A percentile compares a stretch with the other conserved stretches of the same genome.
These are phyloP conservation scores for Priceomyces medius DNA, from an alignment of 805 yeast genomes.

Conservation along the genomic window DNA sequence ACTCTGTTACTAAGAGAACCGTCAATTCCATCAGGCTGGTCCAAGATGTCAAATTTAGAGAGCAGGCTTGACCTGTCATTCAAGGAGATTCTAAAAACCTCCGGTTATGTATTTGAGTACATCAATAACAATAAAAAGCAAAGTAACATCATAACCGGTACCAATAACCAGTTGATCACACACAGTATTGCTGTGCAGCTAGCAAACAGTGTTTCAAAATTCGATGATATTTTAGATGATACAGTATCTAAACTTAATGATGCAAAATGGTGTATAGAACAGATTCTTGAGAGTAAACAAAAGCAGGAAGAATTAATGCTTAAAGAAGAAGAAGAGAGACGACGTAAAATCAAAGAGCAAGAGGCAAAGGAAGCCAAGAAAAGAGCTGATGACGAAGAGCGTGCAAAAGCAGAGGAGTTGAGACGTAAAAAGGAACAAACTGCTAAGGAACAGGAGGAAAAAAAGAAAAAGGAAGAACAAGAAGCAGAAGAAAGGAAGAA, in stretches of 20 bases:
- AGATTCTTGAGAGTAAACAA: constrained; percentile 41
- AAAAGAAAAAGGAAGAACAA: constrained; percentile 11
- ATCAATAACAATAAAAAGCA: constrained; percentile 40
- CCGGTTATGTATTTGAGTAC: constrained; percentile 45
- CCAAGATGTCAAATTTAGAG: constrained; percentile 29
- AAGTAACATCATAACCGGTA: constrained; percentile 41
- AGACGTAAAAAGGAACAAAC: constrained; percentile 17
- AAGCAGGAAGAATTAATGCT: constrained; percentile 40
- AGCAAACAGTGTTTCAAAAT: constrained; percentile 31
- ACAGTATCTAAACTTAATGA: constrained; percentile 41
- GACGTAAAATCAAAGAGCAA: constrained; percentile 17
- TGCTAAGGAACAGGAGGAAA: constrained; percentile 14
- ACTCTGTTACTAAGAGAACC: neutral
- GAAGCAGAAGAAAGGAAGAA: constrained; percentile 10
- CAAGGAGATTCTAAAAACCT: constrained; percentile 39
- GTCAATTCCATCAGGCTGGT: constrained; percentile 2
- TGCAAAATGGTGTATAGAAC: constrained; percentile 44
- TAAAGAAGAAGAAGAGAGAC: constrained; percentile 35
- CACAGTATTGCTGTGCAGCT: constrained; percentile 37
- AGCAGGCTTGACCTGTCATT: constrained; percentile 39
- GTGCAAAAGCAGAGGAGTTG: constrained; percentile 14
- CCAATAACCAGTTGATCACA: constrained; percentile 40
- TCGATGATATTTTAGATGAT: constrained; percentile 44
- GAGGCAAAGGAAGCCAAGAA: constrained; percentile 16
- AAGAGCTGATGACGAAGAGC: constrained; percentile 16